A percentile compares a stretch with the other conserved stretches of the same genome.
Evolutionary conservation across 768 basidiomycete species (phyloP).

Genomic region (Xerocomus brunneocitrinus): DNA sequence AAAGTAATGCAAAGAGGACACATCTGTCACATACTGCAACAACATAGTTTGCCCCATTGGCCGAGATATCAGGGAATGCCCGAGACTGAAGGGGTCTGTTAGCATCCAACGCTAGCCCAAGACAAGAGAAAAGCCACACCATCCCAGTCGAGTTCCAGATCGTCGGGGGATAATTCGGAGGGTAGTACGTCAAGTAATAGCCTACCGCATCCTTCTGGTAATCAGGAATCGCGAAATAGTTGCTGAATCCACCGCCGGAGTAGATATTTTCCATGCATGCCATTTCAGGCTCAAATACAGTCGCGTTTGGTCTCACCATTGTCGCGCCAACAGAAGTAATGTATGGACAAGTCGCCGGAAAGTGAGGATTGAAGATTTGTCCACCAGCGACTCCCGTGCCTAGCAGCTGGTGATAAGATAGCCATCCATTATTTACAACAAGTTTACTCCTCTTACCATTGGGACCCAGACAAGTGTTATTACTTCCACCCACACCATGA

Average conservation of each 20-base stretch:
- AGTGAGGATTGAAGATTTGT: conserved; percentile 37
- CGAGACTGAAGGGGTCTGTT: conserved; percentile 30
- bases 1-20: not conserved
- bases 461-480: conserved; percentile 29
- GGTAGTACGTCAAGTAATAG: conserved; percentile 28
- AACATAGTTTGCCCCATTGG: conserved; percentile 33
- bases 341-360: conserved; percentile 43
- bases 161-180: conserved; percentile 19
- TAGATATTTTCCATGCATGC: conserved; percentile 29
- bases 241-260: conserved; percentile 35
- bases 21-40: conserved; percentile 10
- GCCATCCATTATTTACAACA: not conserved
- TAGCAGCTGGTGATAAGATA: conserved; percentile 1
- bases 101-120: conserved; percentile 15
- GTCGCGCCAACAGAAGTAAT: conserved; percentile 48
- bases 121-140: conserved; percentile 13
- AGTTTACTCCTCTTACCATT: conserved; percentile 14
- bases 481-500: conserved; percentile 37
- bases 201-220: conserved; percentile 37
- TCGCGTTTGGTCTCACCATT: conserved; percentile 33
- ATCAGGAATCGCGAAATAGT: conserved; percentile 37
- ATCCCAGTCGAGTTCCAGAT: conserved; percentile 28
- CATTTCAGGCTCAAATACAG: conserved; percentile 25
- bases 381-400: conserved; percentile 24
- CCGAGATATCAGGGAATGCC: conserved; percentile 35